Conservation (phyloP, 768 basidiomycete genomes). For the Russula ochroleuca region DNA sequence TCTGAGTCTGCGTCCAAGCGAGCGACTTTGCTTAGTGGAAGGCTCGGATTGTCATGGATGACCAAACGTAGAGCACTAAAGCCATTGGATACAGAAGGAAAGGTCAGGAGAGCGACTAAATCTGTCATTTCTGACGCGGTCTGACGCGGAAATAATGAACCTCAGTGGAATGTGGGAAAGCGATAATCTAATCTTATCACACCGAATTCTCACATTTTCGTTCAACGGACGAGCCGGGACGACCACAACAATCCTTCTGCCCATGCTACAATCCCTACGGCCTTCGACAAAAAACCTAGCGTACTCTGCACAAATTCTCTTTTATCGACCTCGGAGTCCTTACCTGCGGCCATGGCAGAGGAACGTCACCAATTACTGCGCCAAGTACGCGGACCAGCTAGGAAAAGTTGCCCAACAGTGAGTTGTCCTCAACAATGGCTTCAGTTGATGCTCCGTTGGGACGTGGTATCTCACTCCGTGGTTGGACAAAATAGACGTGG, state of each 20-base stretch:
- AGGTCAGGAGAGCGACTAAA: constrained; percentile 22
- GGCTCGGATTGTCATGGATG: constrained; percentile 41
- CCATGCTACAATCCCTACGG: constrained; percentile 13
- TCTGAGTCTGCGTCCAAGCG: constrained; percentile 65
- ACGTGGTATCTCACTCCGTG: constrained; percentile 2
- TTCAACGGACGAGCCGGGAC: too few relatives aligned
- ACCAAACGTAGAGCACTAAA: constrained; percentile 44
- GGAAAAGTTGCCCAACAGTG: constrained; percentile 61
- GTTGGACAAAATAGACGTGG: constrained; percentile 17
- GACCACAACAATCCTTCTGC: neutral
- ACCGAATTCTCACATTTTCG: neutral
- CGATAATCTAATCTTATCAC: constrained; percentile 20
- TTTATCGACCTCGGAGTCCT: neutral
- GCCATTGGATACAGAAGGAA: constrained; percentile 44
- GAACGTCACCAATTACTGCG: constrained; percentile 34
- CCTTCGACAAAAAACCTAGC: neutral
- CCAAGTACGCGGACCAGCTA: constrained; percentile 69
- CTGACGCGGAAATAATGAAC: neutral
- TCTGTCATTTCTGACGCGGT: constrained; percentile 18
- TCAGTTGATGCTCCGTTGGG: neutral
- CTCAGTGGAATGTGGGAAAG: neutral
- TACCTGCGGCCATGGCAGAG: constrained; percentile 7
- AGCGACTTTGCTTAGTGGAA: constrained; percentile 63
- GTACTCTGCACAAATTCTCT: neutral
- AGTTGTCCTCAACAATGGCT: constrained; percentile 33